These are phyloP conservation scores for Fraxinus anomala DNA, from an alignment of 257 asterid genomes.

Conservation along the genomic window DNA sequence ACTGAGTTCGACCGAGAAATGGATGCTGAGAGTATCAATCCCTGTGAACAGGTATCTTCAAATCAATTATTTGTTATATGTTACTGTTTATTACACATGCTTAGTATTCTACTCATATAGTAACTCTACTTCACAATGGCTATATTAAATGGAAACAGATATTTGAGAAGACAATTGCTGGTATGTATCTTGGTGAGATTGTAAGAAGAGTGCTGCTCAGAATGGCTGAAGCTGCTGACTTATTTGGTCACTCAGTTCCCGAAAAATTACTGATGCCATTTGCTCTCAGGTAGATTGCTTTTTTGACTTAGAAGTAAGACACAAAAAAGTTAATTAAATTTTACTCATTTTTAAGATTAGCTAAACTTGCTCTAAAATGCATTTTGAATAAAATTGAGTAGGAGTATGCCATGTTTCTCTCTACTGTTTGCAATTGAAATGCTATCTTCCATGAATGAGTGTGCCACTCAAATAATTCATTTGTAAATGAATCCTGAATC, in stretches of 20 bases:
- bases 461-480: not conserved
- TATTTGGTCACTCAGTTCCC: conserved; percentile 56
- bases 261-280: conserved; percentile 61
- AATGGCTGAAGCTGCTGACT: conserved; percentile 57
- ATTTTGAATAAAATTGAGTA: not conserved
- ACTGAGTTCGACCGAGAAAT: conserved; percentile 70
- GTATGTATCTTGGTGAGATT: conserved; percentile 87
- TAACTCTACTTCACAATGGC: not conserved
- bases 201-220: conserved; percentile 62
- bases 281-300: conserved; percentile 46
- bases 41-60: conserved; percentile 68
- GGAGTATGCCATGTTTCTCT: not conserved
- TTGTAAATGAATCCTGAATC: not conserved
- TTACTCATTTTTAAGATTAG: not conserved
- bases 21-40: conserved; percentile 79
- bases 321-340: no score
- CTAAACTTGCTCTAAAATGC: not conserved
- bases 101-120: not conserved
- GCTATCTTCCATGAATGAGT: not conserved
- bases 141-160: conserved; percentile 42
- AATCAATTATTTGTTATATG: not conserved
- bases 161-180: conserved; percentile 80
- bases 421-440: not conserved
- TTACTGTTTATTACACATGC: not conserved
- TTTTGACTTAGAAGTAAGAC: not conserved